Evolutionary conservation across 192 early-diverging fungal species (phyloP), one percentile per base, ranked within the genome.

Genomic region (Spizellomyces sp.): DNA sequence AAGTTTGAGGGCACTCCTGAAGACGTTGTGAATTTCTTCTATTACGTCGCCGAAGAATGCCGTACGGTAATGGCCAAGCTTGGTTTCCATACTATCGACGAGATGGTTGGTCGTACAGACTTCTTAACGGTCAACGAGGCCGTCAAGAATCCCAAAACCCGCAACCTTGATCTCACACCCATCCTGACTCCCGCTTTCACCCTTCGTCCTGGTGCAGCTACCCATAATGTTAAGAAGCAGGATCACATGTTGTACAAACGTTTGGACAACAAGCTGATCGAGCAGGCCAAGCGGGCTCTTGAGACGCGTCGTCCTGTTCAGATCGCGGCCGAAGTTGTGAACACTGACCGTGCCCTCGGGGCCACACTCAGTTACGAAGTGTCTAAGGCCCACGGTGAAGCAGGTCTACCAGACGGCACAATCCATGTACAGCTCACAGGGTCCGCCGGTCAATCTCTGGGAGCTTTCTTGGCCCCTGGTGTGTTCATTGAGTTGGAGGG

Each of bases 11-110:
- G 97, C 19, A 80, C 83, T 62, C 96, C 97, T n/a, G 97, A 99
- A 77, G 89, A 99, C 64, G 95, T 99, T 19, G 84, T 99, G 75
- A 98, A 99, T 84, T 99, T 99, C 86, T 99, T 99, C 88, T 89
- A 90, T 87, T 99, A 95, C 77, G 84, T 99, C 71, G 94, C 94
- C 36, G 97, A 99, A 76, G 96, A 99, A 69, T 77, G 90, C 71
- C 91, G 97, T 62, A 78, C 83, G 36, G 90, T 97, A 76, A 99
- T 99, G 97, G 94, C 97, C 27, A 83, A 83, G 62, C 91, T 99
- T 42, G 97, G 97, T 48, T 90, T 93, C 88, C 91, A 94, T 73
- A 89, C 90, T 15, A 88, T 99, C 67, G 89, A 94, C 73, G 95
- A 98, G 73, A 95, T 99, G 95, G 96, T 99, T 59, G 97, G 97